Evolutionary conservation across 768 basidiomycete species (phyloP).

Genomic region (Daedalea quercina): DNA sequence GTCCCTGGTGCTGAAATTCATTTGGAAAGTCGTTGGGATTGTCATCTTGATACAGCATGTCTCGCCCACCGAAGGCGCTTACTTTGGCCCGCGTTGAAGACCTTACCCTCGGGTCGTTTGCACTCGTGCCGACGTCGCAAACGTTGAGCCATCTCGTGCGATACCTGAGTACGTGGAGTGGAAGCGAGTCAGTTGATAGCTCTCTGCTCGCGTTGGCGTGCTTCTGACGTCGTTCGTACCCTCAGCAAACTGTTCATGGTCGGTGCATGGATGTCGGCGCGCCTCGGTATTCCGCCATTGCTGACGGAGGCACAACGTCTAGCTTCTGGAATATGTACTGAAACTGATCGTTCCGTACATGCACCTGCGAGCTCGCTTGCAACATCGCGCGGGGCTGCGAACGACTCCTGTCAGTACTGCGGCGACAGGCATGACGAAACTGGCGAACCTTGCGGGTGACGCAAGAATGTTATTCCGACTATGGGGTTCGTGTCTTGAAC

Average conservation of each 20-base stretch:
- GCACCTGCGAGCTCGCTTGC: slow-evolving; percentile 59
- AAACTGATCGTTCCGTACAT: slow-evolving; percentile 67
- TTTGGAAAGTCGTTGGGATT: background rate
- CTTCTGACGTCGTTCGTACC: background rate
- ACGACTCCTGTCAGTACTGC: slow-evolving; percentile 44
- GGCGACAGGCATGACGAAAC: slow-evolving; percentile 45
- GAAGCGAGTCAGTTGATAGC: slow-evolving; percentile 57
- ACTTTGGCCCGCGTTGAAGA: slow-evolving; percentile 53
- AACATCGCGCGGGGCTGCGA: slow-evolving; percentile 56
- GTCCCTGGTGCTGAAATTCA: background rate
- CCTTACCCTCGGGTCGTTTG: slow-evolving; percentile 56
- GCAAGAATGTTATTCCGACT: slow-evolving; percentile 71
- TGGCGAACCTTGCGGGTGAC: slow-evolving; percentile 53
- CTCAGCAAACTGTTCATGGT: slow-evolving; percentile 74
- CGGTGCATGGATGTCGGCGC: slow-evolving; percentile 5
- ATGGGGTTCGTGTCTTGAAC: slow-evolving; percentile 52
- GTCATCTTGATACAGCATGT: slow-evolving; percentile 32
- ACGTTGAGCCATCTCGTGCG: slow-evolving; percentile 67
- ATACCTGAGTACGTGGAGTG: slow-evolving; percentile 78
- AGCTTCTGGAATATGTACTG: slow-evolving; percentile 70
- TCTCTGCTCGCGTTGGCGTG: background rate
- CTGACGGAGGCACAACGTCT: background rate
- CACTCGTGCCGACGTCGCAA: slow-evolving; percentile 49
- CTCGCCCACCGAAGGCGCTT: slow-evolving; percentile 38
- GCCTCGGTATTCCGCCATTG: background rate